These are phyloP conservation scores for Novymonas esmeraldas DNA, from an alignment of 208 protist species.

Conservation along the genomic window DNA sequence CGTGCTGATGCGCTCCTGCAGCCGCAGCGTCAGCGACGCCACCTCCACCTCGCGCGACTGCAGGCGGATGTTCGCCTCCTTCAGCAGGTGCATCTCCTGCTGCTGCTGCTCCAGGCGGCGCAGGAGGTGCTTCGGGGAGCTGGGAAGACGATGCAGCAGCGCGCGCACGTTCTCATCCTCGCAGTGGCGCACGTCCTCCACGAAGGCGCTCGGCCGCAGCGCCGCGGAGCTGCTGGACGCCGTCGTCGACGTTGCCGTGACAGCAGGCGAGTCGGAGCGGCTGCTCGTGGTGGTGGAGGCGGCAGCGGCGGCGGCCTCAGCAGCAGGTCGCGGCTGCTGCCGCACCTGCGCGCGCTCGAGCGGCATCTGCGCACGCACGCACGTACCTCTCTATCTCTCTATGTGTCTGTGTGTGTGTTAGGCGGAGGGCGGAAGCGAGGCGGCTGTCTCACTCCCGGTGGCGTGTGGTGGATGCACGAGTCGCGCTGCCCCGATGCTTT, in stretches of 20 bases:
- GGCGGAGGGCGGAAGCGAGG: too few relatives aligned
- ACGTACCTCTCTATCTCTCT: too few relatives aligned
- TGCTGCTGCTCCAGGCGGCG: constrained; percentile 70
- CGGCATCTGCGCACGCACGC: too few relatives aligned
- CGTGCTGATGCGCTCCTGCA: constrained; percentile 79
- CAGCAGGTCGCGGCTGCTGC: constrained; percentile 4
- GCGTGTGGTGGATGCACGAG: too few relatives aligned
- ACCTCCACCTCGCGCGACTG: constrained; percentile 83
- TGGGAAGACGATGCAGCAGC: constrained; percentile 49
- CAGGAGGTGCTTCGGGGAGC: constrained; percentile 70
- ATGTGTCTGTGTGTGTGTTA: too few relatives aligned
- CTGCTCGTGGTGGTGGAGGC: constrained; percentile 21
- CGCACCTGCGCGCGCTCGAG: not conserved
- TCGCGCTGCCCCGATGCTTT: too few relatives aligned
- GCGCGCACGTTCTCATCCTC: constrained; percentile 22
- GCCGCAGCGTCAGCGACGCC: constrained; percentile 61
- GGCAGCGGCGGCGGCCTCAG: constrained; percentile 5
- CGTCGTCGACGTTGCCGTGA: constrained; percentile 8
- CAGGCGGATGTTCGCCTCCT: constrained; percentile 73
- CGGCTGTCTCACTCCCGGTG: too few relatives aligned
- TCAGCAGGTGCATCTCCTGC: constrained; percentile 63
- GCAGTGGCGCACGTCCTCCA: constrained; percentile 20
- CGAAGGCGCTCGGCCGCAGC: not conserved
- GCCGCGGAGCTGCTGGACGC: not conserved
- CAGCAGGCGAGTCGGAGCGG: constrained; percentile 15